phyloP scores from a whole-genome alignment of 2,329 filamentous ascomycete genomes.

The Cladosporium sp. region DNA sequence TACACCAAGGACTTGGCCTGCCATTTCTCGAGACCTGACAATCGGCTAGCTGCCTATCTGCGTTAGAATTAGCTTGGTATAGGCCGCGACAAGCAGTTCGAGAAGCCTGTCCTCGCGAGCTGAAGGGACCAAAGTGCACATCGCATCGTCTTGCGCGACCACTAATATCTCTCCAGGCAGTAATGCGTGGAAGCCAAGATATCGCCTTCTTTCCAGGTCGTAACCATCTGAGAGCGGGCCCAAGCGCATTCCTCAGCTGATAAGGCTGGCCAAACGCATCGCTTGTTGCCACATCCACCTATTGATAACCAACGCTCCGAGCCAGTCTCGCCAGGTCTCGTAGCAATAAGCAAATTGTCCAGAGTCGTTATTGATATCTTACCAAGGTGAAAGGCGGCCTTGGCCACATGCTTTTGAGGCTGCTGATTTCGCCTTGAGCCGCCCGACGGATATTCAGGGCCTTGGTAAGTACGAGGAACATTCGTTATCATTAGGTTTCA shows the following conservation, averaged over 20 bases:
- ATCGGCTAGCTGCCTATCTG: conserved; percentile 10
- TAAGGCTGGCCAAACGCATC: conserved; percentile 10
- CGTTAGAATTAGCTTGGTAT: conserved; percentile 12
- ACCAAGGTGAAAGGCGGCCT: conserved; percentile 9
- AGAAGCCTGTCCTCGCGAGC: conserved; percentile 10
- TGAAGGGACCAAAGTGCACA: background rate
- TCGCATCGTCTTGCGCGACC: conserved; percentile 2
- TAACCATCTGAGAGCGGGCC: conserved; percentile 3
- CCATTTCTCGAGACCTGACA: conserved; percentile 11
- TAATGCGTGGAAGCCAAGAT: conserved; percentile 7
- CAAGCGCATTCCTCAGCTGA: conserved; percentile 9
- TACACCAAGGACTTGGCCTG: conserved; percentile 12
- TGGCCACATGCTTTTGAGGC: conserved; percentile 1
- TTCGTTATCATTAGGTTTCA: background rate
- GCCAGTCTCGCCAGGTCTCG: too few relatives aligned
- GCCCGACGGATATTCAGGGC: conserved; percentile 8
- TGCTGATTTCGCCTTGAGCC: conserved; percentile 6
- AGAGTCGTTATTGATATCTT: conserved; percentile 2
- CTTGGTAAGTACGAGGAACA: background rate
- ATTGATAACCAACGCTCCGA: background rate
- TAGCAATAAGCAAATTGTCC: too few relatives aligned
- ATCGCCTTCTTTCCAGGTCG: conserved; percentile 1
- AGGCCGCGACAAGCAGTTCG: conserved; percentile 2
- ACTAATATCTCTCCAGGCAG: conserved; percentile 5
- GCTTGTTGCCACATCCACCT: conserved; percentile 1